phyloP scores from a whole-genome alignment of 352 stramenopile species.

The Globisporangium emineosum region DNA sequence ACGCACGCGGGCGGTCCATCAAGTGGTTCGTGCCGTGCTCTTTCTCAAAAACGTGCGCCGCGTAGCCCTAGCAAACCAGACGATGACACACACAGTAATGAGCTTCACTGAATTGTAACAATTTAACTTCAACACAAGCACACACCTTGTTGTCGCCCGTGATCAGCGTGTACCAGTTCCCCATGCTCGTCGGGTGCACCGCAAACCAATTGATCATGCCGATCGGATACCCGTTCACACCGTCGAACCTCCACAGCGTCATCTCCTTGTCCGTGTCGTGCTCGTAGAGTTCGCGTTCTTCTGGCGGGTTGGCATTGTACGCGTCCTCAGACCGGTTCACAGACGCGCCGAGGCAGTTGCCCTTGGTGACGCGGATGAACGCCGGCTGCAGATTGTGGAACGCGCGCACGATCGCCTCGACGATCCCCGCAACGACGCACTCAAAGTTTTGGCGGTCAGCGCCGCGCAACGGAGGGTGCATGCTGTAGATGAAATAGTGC shows the following conservation, averaged over 20 bases:
- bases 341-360: conserved; percentile 67
- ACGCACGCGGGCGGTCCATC: conserved; percentile 78
- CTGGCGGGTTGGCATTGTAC: conserved; percentile 86
- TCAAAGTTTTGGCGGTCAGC: conserved; percentile 86
- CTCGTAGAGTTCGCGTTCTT: conserved; percentile 75
- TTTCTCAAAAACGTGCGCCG: conserved; percentile 86
- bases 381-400: conserved; percentile 71
- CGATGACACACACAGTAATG: background rate
- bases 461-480: conserved; percentile 72
- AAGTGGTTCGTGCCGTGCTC: conserved; percentile 77
- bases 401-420: conserved; percentile 75
- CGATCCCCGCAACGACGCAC: conserved; percentile 87
- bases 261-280: conserved; percentile 92
- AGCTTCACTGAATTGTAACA: background rate
- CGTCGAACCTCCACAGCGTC: conserved; percentile 87
- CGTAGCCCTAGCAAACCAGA: conserved; percentile 52
- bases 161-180: conserved; percentile 92
- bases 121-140: background rate
- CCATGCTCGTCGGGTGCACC: conserved; percentile 92
- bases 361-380: conserved; percentile 57
- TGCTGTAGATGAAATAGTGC: conserved; percentile 91
- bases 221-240: conserved; percentile 74
- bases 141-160: conserved; percentile 91
- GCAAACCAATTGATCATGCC: conserved; percentile 94
- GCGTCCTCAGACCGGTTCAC: conserved; percentile 89